phyloP scores from a whole-genome alignment of 371 early-diverging fungal genomes.

The Mortierella sp. region DNA sequence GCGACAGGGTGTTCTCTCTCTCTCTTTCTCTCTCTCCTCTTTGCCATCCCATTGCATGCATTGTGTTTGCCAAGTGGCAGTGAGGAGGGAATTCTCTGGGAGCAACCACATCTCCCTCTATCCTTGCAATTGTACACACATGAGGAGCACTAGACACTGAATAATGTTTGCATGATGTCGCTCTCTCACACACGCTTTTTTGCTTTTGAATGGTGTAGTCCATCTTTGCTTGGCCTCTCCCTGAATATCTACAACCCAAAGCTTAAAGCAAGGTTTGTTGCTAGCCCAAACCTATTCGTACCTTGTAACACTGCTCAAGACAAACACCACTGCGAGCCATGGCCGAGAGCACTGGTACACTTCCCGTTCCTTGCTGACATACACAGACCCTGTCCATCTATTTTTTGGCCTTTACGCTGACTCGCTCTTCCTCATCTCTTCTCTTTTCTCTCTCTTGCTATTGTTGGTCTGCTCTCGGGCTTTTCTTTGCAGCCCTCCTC shows the following conservation, averaged over 20 bases:
- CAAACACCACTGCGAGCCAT: constrained; percentile 13
- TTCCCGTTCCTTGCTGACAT: background rate
- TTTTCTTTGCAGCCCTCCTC: constrained; percentile 12
- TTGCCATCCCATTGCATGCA: background rate
- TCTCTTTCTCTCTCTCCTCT: constrained; percentile 4
- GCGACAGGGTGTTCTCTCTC: too few relatives aligned
- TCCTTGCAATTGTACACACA: background rate
- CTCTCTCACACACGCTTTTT: too few relatives aligned
- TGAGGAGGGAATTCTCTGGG: too few relatives aligned
- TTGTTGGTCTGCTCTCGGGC: too few relatives aligned
- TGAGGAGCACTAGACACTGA: too few relatives aligned
- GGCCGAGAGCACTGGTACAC: constrained; percentile 40
- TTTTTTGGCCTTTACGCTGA: too few relatives aligned
- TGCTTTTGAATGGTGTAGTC: background rate
- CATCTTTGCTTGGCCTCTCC: background rate
- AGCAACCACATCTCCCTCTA: background rate
- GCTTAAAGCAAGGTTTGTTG: too few relatives aligned
- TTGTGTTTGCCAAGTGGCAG: too few relatives aligned
- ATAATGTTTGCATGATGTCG: constrained; percentile 1
- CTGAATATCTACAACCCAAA: too few relatives aligned
- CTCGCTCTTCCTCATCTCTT: background rate
- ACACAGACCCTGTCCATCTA: constrained; percentile 1
- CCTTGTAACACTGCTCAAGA: background rate
- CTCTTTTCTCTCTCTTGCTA: constrained; percentile 1
- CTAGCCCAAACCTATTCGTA: background rate